Conservation (phyloP, 1,284 basidiomycete genomes). For the Limonomyces culmigenus region DNA sequence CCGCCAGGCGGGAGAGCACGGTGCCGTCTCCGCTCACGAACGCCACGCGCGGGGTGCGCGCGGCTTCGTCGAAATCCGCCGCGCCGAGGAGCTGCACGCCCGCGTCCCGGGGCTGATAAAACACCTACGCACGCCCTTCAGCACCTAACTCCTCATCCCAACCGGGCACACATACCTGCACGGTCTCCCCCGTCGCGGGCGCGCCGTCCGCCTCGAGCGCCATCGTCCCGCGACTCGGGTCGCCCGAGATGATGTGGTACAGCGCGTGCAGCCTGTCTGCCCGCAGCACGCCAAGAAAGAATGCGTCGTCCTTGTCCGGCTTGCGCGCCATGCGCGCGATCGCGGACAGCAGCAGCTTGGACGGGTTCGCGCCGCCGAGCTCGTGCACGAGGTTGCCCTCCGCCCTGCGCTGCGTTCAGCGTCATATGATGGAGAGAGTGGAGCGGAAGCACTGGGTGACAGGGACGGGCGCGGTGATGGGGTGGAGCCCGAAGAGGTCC, state of each 20-base stretch:
- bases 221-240: constrained; percentile 62
- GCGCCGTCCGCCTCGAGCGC: constrained; percentile 50
- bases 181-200: constrained; percentile 32
- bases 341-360: constrained; percentile 45
- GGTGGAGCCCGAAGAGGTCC: constrained; percentile 31
- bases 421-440: not conserved
- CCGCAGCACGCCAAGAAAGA: constrained; percentile 42
- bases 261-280: constrained; percentile 25
- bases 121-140: no score
- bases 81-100: no score
- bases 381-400: constrained; percentile 69
- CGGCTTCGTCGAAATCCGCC: not conserved
- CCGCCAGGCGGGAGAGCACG: constrained; percentile 4
- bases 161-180: constrained; percentile 57
- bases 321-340: constrained; percentile 23
- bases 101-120: no score
- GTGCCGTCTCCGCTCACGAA: constrained; percentile 5
- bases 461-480: constrained; percentile 32
- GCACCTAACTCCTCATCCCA: no score
- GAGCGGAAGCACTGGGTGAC: constrained; percentile 35
- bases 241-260: constrained; percentile 57
- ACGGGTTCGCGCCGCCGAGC: constrained; percentile 51
- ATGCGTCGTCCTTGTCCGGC: constrained; percentile 48
- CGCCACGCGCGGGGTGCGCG: constrained; percentile 6
- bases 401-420: constrained; percentile 22